Evolutionary conservation across 2,329 filamentous ascomycete genomes (phyloP), one percentile per base, ranked within the genome.

Genomic region (Annulohypoxylon truncatum): DNA sequence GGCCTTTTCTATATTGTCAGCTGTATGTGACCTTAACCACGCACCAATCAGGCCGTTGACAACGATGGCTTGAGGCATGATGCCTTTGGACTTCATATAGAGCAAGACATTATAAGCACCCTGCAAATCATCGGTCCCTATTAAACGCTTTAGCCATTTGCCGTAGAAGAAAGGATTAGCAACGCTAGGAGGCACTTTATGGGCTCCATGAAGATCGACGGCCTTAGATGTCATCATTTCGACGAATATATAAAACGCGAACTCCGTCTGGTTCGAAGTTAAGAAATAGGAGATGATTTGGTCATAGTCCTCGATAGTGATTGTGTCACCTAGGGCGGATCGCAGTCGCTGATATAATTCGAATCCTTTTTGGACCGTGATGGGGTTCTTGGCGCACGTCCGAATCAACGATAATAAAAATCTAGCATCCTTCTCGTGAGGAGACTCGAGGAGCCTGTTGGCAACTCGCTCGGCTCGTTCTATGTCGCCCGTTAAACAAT

Each of bases 141-240:
- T 91, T 7, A 96, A 86, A 52, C 91, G 89, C 78, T 95, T 95
- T 74, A 97, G 85, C 94, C 94, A 97, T 73, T 93, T 94, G 31
- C 90, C 92, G 70, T 94, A 91, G 78, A 97, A 92, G 78, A 93
- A 95, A 68, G 90, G 89, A 77, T 96, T 96, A 52, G 81, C 82
- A 38, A 88, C 78, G 7, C 81, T 78, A 0, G 81, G 80, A 0
- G 86, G 85, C 60, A 88, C 78, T 53, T 73, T 76, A 6, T 74
- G 72, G 52, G 71, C 75, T 61, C 80, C 80, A 54, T 79, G 80
- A 51, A 87, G 73, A 61, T 87, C 82, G 57, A 88, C 77, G 46
- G 82, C 76, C 4, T 85, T 85, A 3, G 87, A 85, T 61, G 88
- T 87, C 89, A 97, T 94, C 93, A 97, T 96, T 76, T 97, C 93